Evolutionary conservation across 306 rosid species (phyloP).

Genomic region (Spatholobus suberectus): DNA sequence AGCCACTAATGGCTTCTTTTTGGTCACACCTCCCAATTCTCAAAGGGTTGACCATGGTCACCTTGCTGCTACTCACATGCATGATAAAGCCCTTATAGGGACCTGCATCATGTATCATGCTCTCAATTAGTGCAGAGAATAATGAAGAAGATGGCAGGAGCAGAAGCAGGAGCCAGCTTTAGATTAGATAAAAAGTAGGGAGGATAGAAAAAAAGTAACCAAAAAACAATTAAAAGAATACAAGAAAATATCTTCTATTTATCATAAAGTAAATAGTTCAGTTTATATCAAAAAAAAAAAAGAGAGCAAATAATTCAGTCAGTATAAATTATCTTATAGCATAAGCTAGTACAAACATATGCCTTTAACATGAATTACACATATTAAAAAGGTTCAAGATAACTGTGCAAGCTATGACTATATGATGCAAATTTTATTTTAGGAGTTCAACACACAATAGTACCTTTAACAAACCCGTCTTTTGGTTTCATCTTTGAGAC

Average conservation of each 20-base stretch:
- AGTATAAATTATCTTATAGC: constrained; percentile 36
- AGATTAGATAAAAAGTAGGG: constrained; percentile 30
- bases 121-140: constrained; percentile 51
- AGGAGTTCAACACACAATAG: constrained; percentile 27
- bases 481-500: constrained; percentile 58
- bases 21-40: constrained; percentile 42
- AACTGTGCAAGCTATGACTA: constrained; percentile 3
- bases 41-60: constrained; percentile 44
- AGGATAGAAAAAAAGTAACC: neutral
- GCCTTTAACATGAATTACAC: constrained; percentile 35
- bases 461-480: constrained; percentile 61
- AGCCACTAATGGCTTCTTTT: constrained; percentile 47
- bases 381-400: constrained; percentile 25
- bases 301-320: neutral
- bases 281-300: too few relatives aligned
- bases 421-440: constrained; percentile 4
- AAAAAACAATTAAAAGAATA: neutral
- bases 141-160: constrained; percentile 44
- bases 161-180: constrained; percentile 50
- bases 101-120: constrained; percentile 52
- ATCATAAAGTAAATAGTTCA: constrained; percentile 39
- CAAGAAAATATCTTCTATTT: constrained; percentile 9
- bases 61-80: constrained; percentile 48
- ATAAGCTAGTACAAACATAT: constrained; percentile 22
- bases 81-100: constrained; percentile 32